Percentiles rank a stretch among this genome's conserved stretches.
These are phyloP conservation scores for Zoysia pacifica DNA, from an alignment of 176 grass and related monocot genomes.

Conservation along the genomic window DNA sequence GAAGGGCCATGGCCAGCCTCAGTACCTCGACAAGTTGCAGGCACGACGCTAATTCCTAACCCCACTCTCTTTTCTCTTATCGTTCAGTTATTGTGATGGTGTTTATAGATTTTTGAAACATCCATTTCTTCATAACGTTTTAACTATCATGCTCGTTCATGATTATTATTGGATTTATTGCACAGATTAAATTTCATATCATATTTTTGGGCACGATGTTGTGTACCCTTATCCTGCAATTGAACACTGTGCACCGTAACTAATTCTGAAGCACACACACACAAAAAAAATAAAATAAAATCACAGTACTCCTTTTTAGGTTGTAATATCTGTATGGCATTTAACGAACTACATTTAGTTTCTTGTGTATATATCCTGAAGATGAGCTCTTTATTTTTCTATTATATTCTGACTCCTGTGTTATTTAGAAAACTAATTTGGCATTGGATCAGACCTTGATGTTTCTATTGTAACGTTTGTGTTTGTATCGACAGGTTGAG, in stretches of 20 bases:
- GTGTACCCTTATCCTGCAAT: slow-evolving; percentile 2
- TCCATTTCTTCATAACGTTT: neutral
- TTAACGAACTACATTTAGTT: neutral
- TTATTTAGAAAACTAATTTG: slow-evolving; percentile 2
- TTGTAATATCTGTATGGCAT: neutral
- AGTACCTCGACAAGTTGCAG: slow-evolving; percentile 93
- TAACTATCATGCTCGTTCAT: neutral
- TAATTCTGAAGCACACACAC: neutral
- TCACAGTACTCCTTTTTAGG: neutral
- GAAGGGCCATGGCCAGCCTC: slow-evolving; percentile 82
- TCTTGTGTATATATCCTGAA: neutral
- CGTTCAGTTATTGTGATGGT: neutral
- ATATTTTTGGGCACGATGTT: neutral
- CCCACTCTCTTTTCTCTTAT: neutral
- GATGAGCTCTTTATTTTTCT: neutral
- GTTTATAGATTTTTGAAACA: neutral
- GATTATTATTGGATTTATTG: neutral
- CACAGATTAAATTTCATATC: neutral
- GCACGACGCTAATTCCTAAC: slow-evolving; percentile 19
- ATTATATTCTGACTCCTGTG: neutral
- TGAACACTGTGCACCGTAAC: neutral
- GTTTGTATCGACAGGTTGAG: slow-evolving; percentile 63
- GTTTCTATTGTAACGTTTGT: slow-evolving; percentile 38
- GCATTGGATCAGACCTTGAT: neutral
- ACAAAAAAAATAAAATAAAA: neutral